These are phyloP conservation scores for Colletotrichum endophyticum DNA, from an alignment of 2,329 filamentous ascomycete species.

Conservation along the genomic window DNA sequence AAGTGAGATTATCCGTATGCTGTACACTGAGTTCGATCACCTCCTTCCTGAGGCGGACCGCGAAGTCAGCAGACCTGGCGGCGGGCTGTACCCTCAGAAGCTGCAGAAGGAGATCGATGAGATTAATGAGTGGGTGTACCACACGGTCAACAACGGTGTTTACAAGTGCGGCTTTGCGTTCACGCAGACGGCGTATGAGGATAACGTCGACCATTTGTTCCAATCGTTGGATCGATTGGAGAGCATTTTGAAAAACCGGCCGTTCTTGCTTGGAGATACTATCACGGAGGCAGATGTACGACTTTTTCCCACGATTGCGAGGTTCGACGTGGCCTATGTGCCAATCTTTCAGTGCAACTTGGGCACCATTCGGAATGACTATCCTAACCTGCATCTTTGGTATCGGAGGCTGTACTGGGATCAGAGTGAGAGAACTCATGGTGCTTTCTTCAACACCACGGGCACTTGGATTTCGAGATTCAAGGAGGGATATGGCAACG, in stretches of 20 bases:
- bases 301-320: constrained; percentile 68
- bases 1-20: constrained; percentile 83
- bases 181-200: constrained; percentile 69
- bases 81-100: constrained; percentile 62
- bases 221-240: constrained; percentile 69
- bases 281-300: constrained; percentile 75
- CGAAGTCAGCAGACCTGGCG: constrained; percentile 51
- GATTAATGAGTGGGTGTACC: constrained; percentile 72
- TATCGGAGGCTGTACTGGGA: constrained; percentile 76
- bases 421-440: constrained; percentile 31
- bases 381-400: constrained; percentile 72
- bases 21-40: constrained; percentile 76
- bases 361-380: constrained; percentile 67
- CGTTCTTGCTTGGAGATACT: constrained; percentile 66
- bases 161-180: constrained; percentile 68
- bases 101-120: constrained; percentile 64
- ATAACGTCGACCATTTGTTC: constrained; percentile 65
- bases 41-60: constrained; percentile 56
- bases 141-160: constrained; percentile 53
- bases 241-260: constrained; percentile 53
- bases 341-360: constrained; percentile 70
- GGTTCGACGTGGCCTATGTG: constrained; percentile 74
- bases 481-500: constrained; percentile 30
- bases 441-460: constrained; percentile 72
- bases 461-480: constrained; percentile 53